Conservation (phyloP, 2,329 filamentous ascomycete species). For the Colletotrichum horii region DNA sequence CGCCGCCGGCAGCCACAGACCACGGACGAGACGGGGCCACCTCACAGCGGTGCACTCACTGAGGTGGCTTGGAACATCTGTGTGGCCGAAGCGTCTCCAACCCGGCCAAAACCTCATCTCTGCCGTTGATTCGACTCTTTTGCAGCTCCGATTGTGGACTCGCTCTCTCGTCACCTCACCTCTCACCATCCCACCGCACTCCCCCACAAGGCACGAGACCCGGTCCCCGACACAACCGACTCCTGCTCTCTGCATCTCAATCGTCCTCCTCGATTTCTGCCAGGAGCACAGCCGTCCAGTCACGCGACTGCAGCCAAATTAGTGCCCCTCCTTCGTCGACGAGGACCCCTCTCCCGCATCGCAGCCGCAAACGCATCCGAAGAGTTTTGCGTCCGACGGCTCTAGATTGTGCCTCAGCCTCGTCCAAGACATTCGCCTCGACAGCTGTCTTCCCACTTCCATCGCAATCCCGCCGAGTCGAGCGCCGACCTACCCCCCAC, state of each 20-base stretch:
- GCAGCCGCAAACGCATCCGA: not conserved
- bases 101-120: not conserved
- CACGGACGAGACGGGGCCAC: not conserved
- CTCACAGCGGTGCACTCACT: not conserved
- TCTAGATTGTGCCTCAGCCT: not conserved
- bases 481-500: conserved; percentile 12
- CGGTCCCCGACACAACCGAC: conserved; percentile 16
- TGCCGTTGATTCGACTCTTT: not conserved
- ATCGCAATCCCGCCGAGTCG: conserved; percentile 1
- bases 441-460: not conserved
- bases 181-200: conserved; percentile 6
- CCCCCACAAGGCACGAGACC: conserved; percentile 15
- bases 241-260: not conserved
- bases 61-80: conserved; percentile 14
- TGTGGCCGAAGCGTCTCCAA: conserved; percentile 11
- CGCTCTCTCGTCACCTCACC: not conserved
- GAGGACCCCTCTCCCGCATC: conserved; percentile 7
- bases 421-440: not conserved
- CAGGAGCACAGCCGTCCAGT: not conserved
- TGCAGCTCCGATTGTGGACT: conserved; percentile 20
- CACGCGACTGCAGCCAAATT: not conserved
- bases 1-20: not conserved
- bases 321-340: conserved; percentile 10
- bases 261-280: not conserved
- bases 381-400: conserved; percentile 6